Percentiles rank a stretch among this genome's conserved stretches.
These are phyloP conservation scores for Durusdinium trenchii DNA, from an alignment of 73 alveolate species.

Conservation along the genomic window DNA sequence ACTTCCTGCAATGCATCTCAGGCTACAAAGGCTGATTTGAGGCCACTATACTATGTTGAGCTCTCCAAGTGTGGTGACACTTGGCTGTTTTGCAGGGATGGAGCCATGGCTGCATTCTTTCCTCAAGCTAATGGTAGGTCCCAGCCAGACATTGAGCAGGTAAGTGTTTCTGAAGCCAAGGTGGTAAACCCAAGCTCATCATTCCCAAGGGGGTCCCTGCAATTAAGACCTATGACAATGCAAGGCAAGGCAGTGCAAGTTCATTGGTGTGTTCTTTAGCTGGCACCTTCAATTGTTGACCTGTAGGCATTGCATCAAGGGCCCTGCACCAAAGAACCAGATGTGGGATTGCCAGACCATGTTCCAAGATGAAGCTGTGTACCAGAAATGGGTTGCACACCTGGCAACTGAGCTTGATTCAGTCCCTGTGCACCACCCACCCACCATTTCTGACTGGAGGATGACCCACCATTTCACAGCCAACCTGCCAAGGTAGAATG, in stretches of 20 bases:
- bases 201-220: not conserved
- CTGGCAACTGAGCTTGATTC: not conserved
- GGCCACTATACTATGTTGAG: not conserved
- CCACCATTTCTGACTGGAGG: not conserved
- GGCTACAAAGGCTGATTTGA: not conserved
- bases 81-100: constrained; percentile 15
- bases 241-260: not conserved
- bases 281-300: not conserved
- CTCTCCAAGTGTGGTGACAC: not conserved
- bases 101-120: not conserved
- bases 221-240: not conserved
- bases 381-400: not conserved
- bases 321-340: not conserved
- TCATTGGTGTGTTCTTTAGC: not conserved
- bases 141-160: not conserved
- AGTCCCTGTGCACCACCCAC: not conserved
- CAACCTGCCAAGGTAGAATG: not conserved
- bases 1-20: not conserved
- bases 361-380: not conserved
- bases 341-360: not conserved
- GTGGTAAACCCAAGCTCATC: not conserved
- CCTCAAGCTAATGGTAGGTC: not conserved
- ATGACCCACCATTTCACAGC: not conserved
- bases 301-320: not conserved
- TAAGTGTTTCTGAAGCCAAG: not conserved